Evolutionary conservation across 2,329 filamentous ascomycete species (phyloP).

Genomic region (Ilyonectria destructans): DNA sequence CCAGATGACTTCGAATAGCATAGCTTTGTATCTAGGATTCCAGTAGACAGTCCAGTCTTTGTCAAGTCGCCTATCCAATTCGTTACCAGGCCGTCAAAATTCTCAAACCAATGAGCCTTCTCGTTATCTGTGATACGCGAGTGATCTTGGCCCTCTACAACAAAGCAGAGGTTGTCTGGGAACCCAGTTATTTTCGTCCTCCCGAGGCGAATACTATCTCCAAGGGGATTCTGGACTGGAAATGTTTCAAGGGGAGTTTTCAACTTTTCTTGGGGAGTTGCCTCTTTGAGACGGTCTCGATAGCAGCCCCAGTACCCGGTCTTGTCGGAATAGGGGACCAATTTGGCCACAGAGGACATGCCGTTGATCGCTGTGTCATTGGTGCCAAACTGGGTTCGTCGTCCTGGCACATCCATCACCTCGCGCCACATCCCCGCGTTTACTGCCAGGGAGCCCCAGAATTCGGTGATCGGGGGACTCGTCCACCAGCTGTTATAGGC

Average conservation of each 20-base stretch:
- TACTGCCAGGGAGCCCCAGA: conserved; percentile 10
- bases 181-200: conserved; percentile 13
- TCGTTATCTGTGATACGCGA: conserved; percentile 9
- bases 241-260: conserved; percentile 2
- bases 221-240: not conserved
- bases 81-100: conserved; percentile 21
- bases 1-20: conserved; percentile 4
- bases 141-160: conserved; percentile 25
- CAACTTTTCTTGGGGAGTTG: conserved; percentile 3
- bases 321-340: conserved; percentile 10
- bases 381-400: conserved; percentile 14
- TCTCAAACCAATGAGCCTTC: conserved; percentile 22
- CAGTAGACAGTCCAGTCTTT: not conserved
- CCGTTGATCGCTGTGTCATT: conserved; percentile 14
- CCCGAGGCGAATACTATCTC: conserved; percentile 6
- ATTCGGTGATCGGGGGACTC: not conserved
- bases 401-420: not conserved
- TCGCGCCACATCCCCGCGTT: conserved; percentile 29
- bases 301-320: conserved; percentile 28
- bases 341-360: not conserved
- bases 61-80: conserved; percentile 21
- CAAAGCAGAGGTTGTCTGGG: conserved; percentile 27
- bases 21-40: not conserved
- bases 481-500: conserved; percentile 17
- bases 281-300: conserved; percentile 13